Base-by-base conservation (phyloP, 306 rosid genomes). In the Morella rubra region DNA sequence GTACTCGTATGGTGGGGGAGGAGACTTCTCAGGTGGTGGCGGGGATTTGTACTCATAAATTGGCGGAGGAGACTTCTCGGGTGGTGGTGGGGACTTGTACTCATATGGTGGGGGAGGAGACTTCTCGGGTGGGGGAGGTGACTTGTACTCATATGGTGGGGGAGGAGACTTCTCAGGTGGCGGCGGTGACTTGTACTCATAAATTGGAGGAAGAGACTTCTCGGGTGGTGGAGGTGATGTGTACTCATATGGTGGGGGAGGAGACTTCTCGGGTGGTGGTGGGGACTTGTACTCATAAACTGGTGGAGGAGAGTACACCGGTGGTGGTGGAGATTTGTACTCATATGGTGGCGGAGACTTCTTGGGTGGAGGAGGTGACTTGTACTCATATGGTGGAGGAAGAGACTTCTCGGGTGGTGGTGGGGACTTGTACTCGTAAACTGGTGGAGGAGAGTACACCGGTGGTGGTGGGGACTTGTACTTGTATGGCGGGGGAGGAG, bases 81-180 rank as follows among this genome's bases (percentile, higher is more conserved):
- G 92, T 11, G 90, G 92, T 0, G 87, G 87, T 0, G 89, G 91
- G 0, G 84, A 77, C 0, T 66, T 42, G 70, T 87, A 84, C 2
- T 72, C 52, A 59, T 86, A 86, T 0, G 82, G 77, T 15, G 71
- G 84, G 0, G 75, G 74, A 10, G 77, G 79, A 7, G 20, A 8
- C 0, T 81, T 41, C 0, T 22, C 64, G 0, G 89, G 93, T 5
- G 93, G 93, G 0, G 93, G 90, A 0, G 90, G 93, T 0, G 89
- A 86, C 0, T 47, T 56, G 73, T 91, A 89, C n/a, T n/a, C n/a
- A n/a, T n/a, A n/a, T 8, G 87, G 87, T 46, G 89, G 90, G 0
- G 89, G 93, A 0, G 90, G 90, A 0, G 83, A 73, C n/a, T n/a
- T n/a, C n/a, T n/a, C n/a, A n/a, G 87, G 87, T 46, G 89, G 90